Percentiles rank a stretch among this genome's conserved stretches.
Conservation (phyloP, 139 green algal genomes). For the Chlorella sp. region DNA sequence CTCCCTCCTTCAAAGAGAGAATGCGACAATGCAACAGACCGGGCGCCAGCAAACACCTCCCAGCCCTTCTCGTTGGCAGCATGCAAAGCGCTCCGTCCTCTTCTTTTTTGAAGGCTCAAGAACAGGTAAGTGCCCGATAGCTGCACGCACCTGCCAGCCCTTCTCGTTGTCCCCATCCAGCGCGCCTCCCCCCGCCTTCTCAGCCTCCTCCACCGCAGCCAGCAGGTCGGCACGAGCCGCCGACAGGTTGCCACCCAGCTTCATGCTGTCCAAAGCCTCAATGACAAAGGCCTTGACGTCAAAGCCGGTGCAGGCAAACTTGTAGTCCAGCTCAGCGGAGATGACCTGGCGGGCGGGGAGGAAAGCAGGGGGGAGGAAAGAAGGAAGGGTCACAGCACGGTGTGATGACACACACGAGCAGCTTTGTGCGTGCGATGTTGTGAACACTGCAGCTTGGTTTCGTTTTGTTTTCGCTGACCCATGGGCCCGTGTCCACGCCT, state of each 20-base stretch:
- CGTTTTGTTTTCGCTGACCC: too few relatives aligned
- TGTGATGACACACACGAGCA: not conserved
- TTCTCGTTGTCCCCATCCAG: constrained; percentile 56
- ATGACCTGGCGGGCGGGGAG: constrained; percentile 20
- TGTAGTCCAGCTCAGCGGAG: constrained; percentile 53
- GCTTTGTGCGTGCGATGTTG: too few relatives aligned
- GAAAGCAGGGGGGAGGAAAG: not conserved
- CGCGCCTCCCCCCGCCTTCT: constrained; percentile 46
- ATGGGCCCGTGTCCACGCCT: too few relatives aligned
- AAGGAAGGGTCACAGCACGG: not conserved
- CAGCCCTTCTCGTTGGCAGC: constrained; percentile 59
- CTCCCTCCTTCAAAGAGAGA: not conserved
- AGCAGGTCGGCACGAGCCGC: constrained; percentile 39
- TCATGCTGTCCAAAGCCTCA: constrained; percentile 25
- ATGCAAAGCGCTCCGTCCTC: constrained; percentile 40
- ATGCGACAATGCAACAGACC: too few relatives aligned
- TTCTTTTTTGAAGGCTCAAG: too few relatives aligned
- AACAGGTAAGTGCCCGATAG: too few relatives aligned
- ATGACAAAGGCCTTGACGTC: constrained; percentile 54
- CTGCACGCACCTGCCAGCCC: constrained; percentile 45
- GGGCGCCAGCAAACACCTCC: not conserved
- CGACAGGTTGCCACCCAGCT: constrained; percentile 20
- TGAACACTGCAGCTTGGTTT: too few relatives aligned
- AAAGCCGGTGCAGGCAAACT: constrained; percentile 37
- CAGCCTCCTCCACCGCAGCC: constrained; percentile 59